Base-by-base conservation (phyloP, 176 grass and related monocot species). In the Microstegium vimineum region DNA sequence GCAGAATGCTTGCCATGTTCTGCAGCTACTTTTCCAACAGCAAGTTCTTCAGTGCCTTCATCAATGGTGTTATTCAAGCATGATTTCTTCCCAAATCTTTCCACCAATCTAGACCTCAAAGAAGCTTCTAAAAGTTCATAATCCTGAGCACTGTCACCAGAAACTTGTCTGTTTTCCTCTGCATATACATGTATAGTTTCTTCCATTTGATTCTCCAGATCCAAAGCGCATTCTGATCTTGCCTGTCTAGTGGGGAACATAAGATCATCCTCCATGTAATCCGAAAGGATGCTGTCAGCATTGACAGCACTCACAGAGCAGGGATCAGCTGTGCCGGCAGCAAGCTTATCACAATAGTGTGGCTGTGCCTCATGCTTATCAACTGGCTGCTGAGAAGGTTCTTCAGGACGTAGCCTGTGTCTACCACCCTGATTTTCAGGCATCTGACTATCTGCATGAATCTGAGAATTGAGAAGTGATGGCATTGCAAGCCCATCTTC, bases 81-180 rank as follows among this genome's bases (percentile, higher is more conserved):
- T 67, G 89, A 46, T 83, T 91, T 95, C 80, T 86, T 91, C 41
- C 87, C 71, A 43, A 93, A 92, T 76, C 81, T 81, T 56, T 94
- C 91, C 8, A 99, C 93, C 71, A 99, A 86, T 67, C 86, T 88
- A 74, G 96, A 99, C 76, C 96, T 95, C 73, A 99, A 88, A 78
- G 87, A 89, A 87, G 91, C 96, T 93, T 99, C 93, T 86, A 97
- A 86, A 78, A 91, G 92, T 57, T 94, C 89, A 84, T 98, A 93
- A 66, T 98, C 95, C 47, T 81, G 81, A 5, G 14, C 54, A 87
- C 52, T 81, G 17, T 88, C 82, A 71, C 69, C 76, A 75, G 80
- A 86, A 81, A 26, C 60, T 75, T 86, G 84, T 72, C 80, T 80
- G 68, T 92, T 89, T 76, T 90, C 79, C 22, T 82, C 70, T 57